phyloP scores from a whole-genome alignment of 202 grass and related monocot genomes.

The Hordeum pubiflorum region DNA sequence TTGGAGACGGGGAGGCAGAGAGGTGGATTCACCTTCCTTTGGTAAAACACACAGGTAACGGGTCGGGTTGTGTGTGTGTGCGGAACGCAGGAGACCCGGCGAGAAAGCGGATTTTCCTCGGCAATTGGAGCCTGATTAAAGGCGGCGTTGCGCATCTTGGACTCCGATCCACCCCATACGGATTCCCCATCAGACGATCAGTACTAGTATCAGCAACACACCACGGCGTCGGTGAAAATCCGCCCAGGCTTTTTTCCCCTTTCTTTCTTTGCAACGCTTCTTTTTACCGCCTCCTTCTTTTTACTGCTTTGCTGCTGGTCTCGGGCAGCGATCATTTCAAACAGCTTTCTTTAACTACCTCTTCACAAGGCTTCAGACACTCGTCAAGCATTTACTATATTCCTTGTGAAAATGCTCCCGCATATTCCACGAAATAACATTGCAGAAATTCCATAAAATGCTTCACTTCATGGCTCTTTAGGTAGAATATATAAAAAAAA shows the following conservation, averaged over 20 bases:
- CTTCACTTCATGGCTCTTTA: neutral
- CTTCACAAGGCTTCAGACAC: neutral
- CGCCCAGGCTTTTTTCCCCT: slow-evolving; percentile 2
- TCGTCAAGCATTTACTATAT: neutral
- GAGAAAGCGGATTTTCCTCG: slow-evolving; percentile 52
- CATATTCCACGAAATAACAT: neutral
- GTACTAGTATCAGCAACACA: neutral
- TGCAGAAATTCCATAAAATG: neutral
- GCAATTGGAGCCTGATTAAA: slow-evolving; percentile 64
- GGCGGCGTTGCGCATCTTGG: slow-evolving; percentile 30
- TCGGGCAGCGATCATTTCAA: neutral
- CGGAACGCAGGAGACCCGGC: slow-evolving; percentile 22
- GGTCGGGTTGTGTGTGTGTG: neutral
- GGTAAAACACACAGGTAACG: neutral
- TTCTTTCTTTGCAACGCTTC: neutral
- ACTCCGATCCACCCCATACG: slow-evolving; percentile 22
- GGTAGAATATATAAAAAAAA: neutral
- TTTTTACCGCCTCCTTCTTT: slow-evolving; percentile 16
- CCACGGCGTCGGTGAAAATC: slow-evolving; percentile 12
- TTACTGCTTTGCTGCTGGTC: neutral
- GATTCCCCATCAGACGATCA: neutral
- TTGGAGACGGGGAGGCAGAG: slow-evolving; percentile 10
- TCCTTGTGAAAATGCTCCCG: neutral
- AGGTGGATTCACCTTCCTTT: neutral
- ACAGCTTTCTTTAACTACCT: neutral